Base-by-base conservation (phyloP, 495 filamentous ascomycete genomes). In the Bryoglossum gracile region DNA sequence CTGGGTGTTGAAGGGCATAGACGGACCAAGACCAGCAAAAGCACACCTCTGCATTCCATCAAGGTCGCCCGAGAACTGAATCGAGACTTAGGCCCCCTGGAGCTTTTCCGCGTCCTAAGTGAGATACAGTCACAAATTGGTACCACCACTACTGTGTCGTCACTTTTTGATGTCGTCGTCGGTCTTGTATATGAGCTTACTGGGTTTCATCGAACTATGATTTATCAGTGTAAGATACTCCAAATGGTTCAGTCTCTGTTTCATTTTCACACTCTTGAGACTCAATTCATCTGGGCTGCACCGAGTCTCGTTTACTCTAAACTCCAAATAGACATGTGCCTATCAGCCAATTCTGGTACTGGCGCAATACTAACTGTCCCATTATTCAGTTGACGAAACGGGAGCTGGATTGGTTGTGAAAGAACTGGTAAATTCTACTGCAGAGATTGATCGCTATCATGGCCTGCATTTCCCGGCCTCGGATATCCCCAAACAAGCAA, bases 51-150 rank as follows among this genome's bases (percentile, higher is more conserved):
- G 22, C 73, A 89, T 3, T 75, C 90, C 2, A 67, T 94, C 13
- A 75, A 87, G 14, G 85, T 78, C 60, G 82, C 87, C 0, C 76
- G 87, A 8, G 81, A 84, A 47, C 65, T 81, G 35, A 82, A 76
- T 56, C 87, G 87, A 8, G 84, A 87, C 18, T 85, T 51, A 8
- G 24, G 87, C 26, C 81, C 85, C 0, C 92, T 96, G 86, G 88
- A 94, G 57, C 84, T 94, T 5, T 94, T 94, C 62, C 88, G 88
- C 62, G 86, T 95, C 48, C 84, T 95, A n/a, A n/a, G n/a, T n/a
- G n/a, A n/a, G 75, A 84, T 75, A 50, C 90, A 87, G 66, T 86
- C 86, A 42, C 83, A 90, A 59, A 83, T 87, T 50, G 83, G 86
- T 58, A 69, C 91, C 16, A 74, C 83, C 14, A 76, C 74, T 10